Base-by-base conservation (phyloP, 441 rosid genomes). In the Euphorbia corollata region DNA sequence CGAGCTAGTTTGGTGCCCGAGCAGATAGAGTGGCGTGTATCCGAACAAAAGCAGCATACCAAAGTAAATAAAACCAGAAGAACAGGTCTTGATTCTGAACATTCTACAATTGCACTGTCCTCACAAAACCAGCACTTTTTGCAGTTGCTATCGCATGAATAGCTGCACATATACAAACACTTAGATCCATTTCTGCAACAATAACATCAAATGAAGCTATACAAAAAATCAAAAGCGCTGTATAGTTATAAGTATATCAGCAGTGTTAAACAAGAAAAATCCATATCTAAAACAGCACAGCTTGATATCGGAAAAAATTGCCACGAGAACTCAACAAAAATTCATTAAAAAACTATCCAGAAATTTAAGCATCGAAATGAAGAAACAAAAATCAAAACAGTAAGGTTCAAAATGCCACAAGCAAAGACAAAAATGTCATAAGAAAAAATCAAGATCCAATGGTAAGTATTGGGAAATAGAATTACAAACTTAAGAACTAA, bases 71-170 rank as follows among this genome's bases (percentile, higher is more conserved):
- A 77, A 82, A 73, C 70, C 81, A 71, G 63, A 68, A 61, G 77
- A 78, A 53, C 74, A 60, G 78, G 75, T 78, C 75, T 82, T 73
- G 75, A 69, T 75, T 82, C 83, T 77, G 80, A 76, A 80, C 96
- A 89, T 86, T 81, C 89, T 82, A 86, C 72, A 74, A 71, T 65
- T 65, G 70, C 39, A 45, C 69, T 67, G 55, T 63, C 84, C 67
- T 64, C 77, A 11, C 48, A 54, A 65, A 23, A 73, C 70, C 70
- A 76, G 68, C 73, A 74, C 74, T 72, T 67, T 64, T 43, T n/a
- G 2, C 22, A 67, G 62, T 22, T 27, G 72, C 68, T 73, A 64
- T 71, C 32, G 77, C 80, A 79, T 76, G 68, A 74, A 75, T 78
- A 68, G 59, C 80, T 77, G 85, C 59, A 54, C 65, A 69, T n/a